phyloP scores from a whole-genome alignment of 345 rosid species.

The Citrus australasica region DNA sequence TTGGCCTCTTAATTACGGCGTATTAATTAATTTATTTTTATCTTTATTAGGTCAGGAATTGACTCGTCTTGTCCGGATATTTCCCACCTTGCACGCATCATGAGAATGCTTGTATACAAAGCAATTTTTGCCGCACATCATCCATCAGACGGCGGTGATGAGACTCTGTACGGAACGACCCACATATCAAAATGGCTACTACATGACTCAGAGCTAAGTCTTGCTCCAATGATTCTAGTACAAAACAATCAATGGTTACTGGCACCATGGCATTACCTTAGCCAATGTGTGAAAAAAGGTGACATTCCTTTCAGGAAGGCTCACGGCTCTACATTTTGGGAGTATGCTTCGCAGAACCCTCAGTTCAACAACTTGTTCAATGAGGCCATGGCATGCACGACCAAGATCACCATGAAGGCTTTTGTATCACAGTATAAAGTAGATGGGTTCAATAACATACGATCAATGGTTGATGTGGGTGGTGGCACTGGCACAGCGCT shows the following conservation, averaged over 20 bases:
- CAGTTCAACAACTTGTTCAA: background rate
- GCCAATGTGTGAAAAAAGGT: background rate
- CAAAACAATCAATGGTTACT: background rate
- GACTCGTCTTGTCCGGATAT: background rate
- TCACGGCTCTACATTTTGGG: background rate
- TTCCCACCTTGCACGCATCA: background rate
- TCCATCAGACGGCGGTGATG: background rate
- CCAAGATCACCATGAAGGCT: background rate
- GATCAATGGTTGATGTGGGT: too few species aligned
- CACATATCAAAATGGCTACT: background rate
- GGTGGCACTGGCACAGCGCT: too few species aligned
- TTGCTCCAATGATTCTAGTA: background rate
- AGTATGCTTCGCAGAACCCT: background rate
- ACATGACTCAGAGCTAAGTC: background rate
- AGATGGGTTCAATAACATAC: constrained; percentile 6
- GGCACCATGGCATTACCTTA: background rate
- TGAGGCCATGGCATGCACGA: constrained; percentile 3
- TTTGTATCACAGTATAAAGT: background rate
- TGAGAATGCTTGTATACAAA: background rate
- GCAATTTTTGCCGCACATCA: background rate
- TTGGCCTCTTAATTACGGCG: too few species aligned
- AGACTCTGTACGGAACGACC: background rate
- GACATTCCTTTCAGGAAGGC: background rate
- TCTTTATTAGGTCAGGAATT: background rate
- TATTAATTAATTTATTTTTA: background rate